phyloP scores from a whole-genome alignment of 2,329 filamentous ascomycete genomes.

The Chaetomium olivaceum region DNA sequence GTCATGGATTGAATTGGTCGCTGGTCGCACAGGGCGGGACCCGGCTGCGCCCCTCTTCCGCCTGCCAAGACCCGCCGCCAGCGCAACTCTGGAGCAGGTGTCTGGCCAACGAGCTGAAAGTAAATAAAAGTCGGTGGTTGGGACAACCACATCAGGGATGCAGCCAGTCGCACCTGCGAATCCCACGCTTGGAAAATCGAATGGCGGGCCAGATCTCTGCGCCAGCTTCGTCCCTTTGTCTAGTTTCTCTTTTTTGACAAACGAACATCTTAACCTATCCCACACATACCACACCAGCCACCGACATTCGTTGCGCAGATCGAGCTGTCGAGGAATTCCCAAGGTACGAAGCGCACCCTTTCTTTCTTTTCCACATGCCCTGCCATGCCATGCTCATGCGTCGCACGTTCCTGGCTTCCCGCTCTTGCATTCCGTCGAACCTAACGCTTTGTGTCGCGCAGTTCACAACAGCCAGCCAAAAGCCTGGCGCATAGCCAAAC shows the following conservation, averaged over 20 bases:
- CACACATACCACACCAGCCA: conserved; percentile 21
- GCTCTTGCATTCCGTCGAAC: conserved; percentile 10
- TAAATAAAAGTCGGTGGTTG: conserved; percentile 37
- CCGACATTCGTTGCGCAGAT: conserved; percentile 20
- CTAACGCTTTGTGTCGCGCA: conserved; percentile 20
- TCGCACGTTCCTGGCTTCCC: conserved; percentile 10
- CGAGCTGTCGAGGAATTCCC: not conserved
- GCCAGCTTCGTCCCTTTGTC: not conserved
- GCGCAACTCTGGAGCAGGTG: conserved; percentile 21
- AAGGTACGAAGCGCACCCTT: conserved; percentile 10
- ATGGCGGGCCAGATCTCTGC: conserved; percentile 20
- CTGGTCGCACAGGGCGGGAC: not conserved
- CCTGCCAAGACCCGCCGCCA: conserved; percentile 20
- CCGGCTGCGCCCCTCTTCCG: conserved; percentile 6
- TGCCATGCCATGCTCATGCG: not conserved
- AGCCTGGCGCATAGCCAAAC: conserved; percentile 10
- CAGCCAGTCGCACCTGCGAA: conserved; percentile 8
- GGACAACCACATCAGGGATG: conserved; percentile 29
- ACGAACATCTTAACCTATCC: not conserved
- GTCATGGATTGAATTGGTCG: conserved; percentile 15
- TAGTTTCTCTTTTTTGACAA: not conserved
- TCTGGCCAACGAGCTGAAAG: conserved; percentile 33
- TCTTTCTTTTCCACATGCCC: conserved; percentile 1
- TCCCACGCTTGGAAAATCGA: conserved; percentile 12
- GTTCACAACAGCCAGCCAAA: conserved; percentile 6